Conservation (phyloP, 805 yeast species). For the Helenozyma baotianmanensis region DNA sequence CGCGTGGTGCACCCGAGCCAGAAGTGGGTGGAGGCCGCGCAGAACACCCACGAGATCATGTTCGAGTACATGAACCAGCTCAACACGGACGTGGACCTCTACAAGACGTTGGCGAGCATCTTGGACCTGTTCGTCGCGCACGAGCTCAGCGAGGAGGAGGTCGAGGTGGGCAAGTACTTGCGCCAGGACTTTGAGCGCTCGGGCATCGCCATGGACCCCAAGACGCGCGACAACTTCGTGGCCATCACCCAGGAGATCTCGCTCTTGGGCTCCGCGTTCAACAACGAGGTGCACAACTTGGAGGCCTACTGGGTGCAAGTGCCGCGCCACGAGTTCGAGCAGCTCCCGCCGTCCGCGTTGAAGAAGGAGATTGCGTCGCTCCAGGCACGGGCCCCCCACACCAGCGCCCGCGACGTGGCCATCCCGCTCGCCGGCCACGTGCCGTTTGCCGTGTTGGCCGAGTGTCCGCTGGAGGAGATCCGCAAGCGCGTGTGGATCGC, state of each 20-base stretch:
- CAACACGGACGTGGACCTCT: conserved; percentile 77
- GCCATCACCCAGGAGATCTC: conserved; percentile 77
- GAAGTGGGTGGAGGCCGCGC: conserved; percentile 73
- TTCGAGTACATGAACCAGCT: conserved; percentile 90
- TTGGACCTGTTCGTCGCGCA: conserved; percentile 23
- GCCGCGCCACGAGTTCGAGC: conserved; percentile 25
- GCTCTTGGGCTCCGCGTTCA: conserved; percentile 72
- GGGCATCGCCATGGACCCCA: conserved; percentile 75
- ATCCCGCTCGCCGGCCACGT: conserved; percentile 50
- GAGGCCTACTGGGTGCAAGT: conserved; percentile 36
- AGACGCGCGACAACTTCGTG: conserved; percentile 65
- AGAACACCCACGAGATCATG: conserved; percentile 79
- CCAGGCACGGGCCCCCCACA: conserved; percentile 22
- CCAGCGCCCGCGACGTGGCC: conserved; percentile 2
- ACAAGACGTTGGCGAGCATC: conserved; percentile 53
- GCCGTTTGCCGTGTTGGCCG: conserved; percentile 60
- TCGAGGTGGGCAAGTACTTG: conserved; percentile 74
- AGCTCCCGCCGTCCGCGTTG: conserved; percentile 18
- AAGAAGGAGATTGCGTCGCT: conserved; percentile 22
- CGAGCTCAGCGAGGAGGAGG: conserved; percentile 66
- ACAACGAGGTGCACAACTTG: conserved; percentile 40
- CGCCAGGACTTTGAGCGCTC: conserved; percentile 84
- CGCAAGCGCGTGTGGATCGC: conserved; percentile 73
- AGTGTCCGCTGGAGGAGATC: conserved; percentile 50
- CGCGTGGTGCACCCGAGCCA: conserved; percentile 81